Conservation (phyloP, 371 early-diverging fungal genomes). For the Rhizopus arrhizus region DNA sequence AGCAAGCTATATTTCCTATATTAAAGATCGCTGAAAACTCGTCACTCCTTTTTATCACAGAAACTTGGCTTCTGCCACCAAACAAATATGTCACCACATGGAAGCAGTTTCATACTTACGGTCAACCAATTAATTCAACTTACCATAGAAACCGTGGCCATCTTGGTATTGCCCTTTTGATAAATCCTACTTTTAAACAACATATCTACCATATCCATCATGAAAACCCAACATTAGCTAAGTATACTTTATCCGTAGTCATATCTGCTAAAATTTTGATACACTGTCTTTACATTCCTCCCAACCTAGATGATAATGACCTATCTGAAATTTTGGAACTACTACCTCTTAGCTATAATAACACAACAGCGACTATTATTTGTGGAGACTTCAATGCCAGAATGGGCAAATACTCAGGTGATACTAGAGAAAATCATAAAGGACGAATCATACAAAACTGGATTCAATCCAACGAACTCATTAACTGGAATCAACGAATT, state of each 20-base stretch:
- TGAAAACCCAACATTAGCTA: not conserved
- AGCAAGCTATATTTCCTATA: slow-evolving; percentile 10
- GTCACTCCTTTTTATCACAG: slow-evolving; percentile 22
- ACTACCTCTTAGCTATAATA: not conserved
- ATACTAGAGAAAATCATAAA: not conserved
- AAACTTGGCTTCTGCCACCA: slow-evolving; percentile 22
- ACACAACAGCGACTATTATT: slow-evolving; percentile 17
- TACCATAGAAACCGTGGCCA: too few species aligned
- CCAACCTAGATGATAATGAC: not conserved
- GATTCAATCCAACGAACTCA: too few species aligned
- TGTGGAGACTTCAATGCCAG: slow-evolving; percentile 32
- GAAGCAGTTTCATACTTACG: slow-evolving; percentile 24
- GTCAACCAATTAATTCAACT: slow-evolving; percentile 1
- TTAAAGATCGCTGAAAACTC: not conserved
- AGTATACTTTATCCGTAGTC: slow-evolving; percentile 7
- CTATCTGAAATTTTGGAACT: slow-evolving; percentile 3
- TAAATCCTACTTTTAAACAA: not conserved
- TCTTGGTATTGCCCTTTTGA: too few species aligned
- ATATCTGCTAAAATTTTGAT: not conserved
- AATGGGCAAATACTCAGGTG: slow-evolving; percentile 7
- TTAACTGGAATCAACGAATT: too few species aligned
- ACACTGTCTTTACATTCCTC: slow-evolving; percentile 13
- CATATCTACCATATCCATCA: slow-evolving; percentile 3
- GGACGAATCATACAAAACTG: too few species aligned
- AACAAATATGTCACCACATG: slow-evolving; percentile 10